Base-by-base conservation (phyloP, 208 protist genomes). In the Trypanosomatidae sp. region DNA sequence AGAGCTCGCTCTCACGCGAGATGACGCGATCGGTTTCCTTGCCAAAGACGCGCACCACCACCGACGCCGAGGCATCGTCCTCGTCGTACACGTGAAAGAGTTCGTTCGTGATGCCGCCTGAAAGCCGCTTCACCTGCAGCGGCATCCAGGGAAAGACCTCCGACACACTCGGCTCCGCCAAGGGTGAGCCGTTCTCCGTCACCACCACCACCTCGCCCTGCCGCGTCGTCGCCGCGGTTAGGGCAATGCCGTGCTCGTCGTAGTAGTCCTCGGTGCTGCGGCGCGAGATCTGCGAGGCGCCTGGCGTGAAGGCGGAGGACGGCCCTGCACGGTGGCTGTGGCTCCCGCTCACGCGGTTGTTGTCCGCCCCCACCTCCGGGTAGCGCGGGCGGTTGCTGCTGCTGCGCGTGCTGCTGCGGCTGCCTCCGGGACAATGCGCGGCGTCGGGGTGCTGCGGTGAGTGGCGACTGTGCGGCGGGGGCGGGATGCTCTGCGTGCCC, bases 21-120 rank as follows among this genome's bases (percentile, higher is more conserved):
- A 97, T 93, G 36, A 97, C 89, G 47, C 90, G 89, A 58, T 97
- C 87, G 22, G 92, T 97, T 62, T 97, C 92, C 77, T 93, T 97
- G 33, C 92, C 92, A 73, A 92, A 97, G 28, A 95, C 85, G 30
- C 92, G 92, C 62, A 97, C 77, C 53, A 97, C 89, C 44, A 97
- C 88, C 65, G 90, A 94, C 19, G 78, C 59, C 13, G 80, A 60
- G 8, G 55, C 46, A 52, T 83, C 62, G 15, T 74, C 80, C 39
- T 78, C 70, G 67, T 92, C 84, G 71, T 86, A 92, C 17, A 95
- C 84, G 72, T 91, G 89, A 64, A 93, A 97, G 10, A 97, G 83
- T 66, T 97, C 88, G 70, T 97, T 97, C 0, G 92, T 97, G 69
- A 97, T 97, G 59, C 92, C 92, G 44, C 92, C 92, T 0, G 89